Conservation (phyloP, 1,284 basidiomycete genomes). For the Boletus subluridellus region DNA sequence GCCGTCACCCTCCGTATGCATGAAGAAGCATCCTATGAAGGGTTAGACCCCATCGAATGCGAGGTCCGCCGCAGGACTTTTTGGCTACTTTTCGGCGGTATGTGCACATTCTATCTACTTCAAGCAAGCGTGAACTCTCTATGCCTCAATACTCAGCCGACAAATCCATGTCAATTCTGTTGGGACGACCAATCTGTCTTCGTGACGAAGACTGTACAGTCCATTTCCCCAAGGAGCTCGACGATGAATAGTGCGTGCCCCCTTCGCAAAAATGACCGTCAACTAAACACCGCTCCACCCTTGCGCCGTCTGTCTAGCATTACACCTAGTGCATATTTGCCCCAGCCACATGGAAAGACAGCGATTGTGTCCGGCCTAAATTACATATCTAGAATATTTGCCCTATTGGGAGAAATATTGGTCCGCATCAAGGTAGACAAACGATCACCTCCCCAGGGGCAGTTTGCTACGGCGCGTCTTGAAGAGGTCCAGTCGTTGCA, state of each 20-base stretch:
- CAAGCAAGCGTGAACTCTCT: neutral
- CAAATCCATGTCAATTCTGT: slow-evolving; percentile 81
- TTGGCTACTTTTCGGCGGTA: slow-evolving; percentile 83
- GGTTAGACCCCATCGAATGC: slow-evolving; percentile 78
- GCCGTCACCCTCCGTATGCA: slow-evolving; percentile 78
- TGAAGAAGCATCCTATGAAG: slow-evolving; percentile 76
- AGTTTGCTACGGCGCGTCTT: slow-evolving; percentile 74
- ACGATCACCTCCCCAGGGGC: slow-evolving; percentile 75
- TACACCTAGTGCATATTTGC: slow-evolving; percentile 72
- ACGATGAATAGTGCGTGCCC: slow-evolving; percentile 75
- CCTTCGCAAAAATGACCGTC: slow-evolving; percentile 32
- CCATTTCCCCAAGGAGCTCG: slow-evolving; percentile 79
- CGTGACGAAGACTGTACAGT: slow-evolving; percentile 85
- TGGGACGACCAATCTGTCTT: slow-evolving; percentile 76
- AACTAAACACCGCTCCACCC: slow-evolving; percentile 25
- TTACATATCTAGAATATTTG: slow-evolving; percentile 82
- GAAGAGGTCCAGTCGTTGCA: slow-evolving; percentile 78
- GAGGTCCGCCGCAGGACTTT: slow-evolving; percentile 79
- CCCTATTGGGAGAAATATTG: slow-evolving; percentile 76
- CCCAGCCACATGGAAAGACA: slow-evolving; percentile 78
- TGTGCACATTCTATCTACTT: slow-evolving; percentile 23
- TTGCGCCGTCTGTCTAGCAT: slow-evolving; percentile 48
- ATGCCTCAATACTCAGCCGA: slow-evolving; percentile 51
- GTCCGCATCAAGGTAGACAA: slow-evolving; percentile 82
- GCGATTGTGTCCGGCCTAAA: slow-evolving; percentile 81